Evolutionary conservation across 257 asterid genomes (phyloP).

Genomic region (Ehretia macrophylla): DNA sequence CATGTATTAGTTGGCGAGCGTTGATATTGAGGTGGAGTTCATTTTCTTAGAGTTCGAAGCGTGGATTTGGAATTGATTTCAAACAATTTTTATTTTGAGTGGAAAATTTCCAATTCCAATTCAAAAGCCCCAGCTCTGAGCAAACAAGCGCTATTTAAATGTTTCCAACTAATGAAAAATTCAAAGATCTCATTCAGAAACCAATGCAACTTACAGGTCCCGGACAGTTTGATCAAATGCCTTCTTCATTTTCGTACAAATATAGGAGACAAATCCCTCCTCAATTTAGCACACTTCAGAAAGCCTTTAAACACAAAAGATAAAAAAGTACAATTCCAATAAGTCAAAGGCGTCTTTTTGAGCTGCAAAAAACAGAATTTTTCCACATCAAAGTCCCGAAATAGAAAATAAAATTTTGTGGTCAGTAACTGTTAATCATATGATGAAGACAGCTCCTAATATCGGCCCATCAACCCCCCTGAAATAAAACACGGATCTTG

Average conservation of each 20-base stretch:
- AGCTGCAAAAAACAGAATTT: neutral
- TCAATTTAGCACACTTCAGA: neutral
- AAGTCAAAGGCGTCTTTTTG: neutral
- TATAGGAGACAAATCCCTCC: conserved; percentile 23
- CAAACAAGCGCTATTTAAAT: neutral
- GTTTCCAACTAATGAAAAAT: neutral
- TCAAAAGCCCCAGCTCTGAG: neutral
- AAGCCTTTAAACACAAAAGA: neutral
- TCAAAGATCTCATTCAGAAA: conserved; percentile 9
- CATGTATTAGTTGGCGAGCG: neutral
- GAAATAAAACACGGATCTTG: too few relatives aligned
- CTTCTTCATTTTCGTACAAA: conserved; percentile 61
- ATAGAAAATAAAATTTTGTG: neutral
- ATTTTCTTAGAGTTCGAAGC: neutral
- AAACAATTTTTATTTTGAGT: conserved; percentile 1
- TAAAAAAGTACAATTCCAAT: neutral
- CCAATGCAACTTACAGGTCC: conserved; percentile 54
- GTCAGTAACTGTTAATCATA: too few relatives aligned
- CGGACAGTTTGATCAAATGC: conserved; percentile 84
- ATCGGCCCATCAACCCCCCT: too few relatives aligned
- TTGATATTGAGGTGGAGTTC: neutral
- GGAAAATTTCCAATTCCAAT: conserved; percentile 7
- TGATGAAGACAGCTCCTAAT: too few relatives aligned
- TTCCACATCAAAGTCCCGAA: neutral
- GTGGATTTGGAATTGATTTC: neutral